Percentiles rank a stretch among this genome's conserved stretches.
Evolutionary conservation across 2,329 filamentous ascomycete species (phyloP).

Genomic region (Verruconis gallopava): DNA sequence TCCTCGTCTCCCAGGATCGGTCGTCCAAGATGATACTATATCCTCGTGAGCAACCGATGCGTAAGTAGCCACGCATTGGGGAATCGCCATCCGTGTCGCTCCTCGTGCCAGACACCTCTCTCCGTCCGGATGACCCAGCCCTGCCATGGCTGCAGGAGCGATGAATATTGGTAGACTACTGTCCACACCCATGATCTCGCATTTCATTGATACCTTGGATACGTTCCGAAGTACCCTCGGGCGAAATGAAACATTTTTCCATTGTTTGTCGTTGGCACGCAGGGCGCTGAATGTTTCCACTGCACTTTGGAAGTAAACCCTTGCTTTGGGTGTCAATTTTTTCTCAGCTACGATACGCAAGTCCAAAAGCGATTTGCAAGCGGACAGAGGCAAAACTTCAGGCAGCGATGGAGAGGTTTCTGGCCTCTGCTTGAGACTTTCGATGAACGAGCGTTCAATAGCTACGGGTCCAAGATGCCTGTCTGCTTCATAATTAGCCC

Average conservation of each 20-base stretch:
- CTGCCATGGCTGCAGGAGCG: slow-evolving; percentile 24
- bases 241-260: slow-evolving; percentile 23
- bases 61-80: slow-evolving; percentile 24
- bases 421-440: slow-evolving; percentile 17
- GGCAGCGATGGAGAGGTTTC: slow-evolving; percentile 11
- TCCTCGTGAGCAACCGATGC: slow-evolving; percentile 21
- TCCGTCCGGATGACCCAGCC: slow-evolving; percentile 23
- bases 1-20: slow-evolving; percentile 13
- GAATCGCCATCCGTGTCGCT: slow-evolving; percentile 22
- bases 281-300: slow-evolving; percentile 26
- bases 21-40: slow-evolving; percentile 20
- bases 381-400: slow-evolving; percentile 30
- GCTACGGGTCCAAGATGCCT: slow-evolving; percentile 9
- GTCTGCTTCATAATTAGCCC: neutral
- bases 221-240: slow-evolving; percentile 25
- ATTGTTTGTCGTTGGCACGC: slow-evolving; percentile 21
- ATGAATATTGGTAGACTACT: slow-evolving; percentile 27
- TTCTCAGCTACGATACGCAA: slow-evolving; percentile 29
- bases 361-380: slow-evolving; percentile 34
- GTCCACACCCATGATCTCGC: slow-evolving; percentile 23
- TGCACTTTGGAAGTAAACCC: slow-evolving; percentile 35
- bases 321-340: slow-evolving; percentile 26
- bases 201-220: slow-evolving; percentile 19
- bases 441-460: slow-evolving; percentile 14
- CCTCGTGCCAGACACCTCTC: slow-evolving; percentile 25